phyloP scores from a whole-genome alignment of 305 asterid species.

The Solanum aculeatissimum region DNA sequence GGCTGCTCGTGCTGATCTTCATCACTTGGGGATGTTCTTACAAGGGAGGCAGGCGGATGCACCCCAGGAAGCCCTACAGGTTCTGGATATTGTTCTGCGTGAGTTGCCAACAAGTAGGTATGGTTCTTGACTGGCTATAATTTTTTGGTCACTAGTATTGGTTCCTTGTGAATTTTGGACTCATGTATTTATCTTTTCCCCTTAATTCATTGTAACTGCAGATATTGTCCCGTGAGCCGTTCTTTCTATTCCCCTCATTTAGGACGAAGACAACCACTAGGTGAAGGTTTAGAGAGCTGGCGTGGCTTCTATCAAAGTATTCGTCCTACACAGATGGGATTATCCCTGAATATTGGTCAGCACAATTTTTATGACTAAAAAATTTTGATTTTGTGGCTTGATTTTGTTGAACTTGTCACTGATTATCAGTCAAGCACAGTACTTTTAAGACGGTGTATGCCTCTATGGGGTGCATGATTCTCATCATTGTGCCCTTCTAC shows the following conservation, averaged over 20 bases:
- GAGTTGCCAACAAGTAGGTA: conserved; percentile 81
- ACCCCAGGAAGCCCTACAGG: conserved; percentile 97
- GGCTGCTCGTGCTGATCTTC: conserved; percentile 96
- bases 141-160: not conserved
- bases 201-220: conserved; percentile 5
- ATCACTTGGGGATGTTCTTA: conserved; percentile 84
- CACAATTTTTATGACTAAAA: not conserved
- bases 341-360: conserved; percentile 90
- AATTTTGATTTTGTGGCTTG: not conserved
- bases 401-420: not conserved
- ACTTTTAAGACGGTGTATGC: not conserved
- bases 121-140: not conserved
- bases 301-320: conserved; percentile 97
- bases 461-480: not conserved
- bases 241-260: conserved; percentile 80
- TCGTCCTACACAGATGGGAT: conserved; percentile 98
- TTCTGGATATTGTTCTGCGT: conserved; percentile 88
- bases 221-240: conserved; percentile 77
- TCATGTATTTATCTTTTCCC: not conserved
- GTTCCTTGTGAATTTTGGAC: not conserved
- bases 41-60: conserved; percentile 95
- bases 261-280: conserved; percentile 84
- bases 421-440: not conserved
- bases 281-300: conserved; percentile 98
- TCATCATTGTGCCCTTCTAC: conserved; percentile 6